phyloP scores from a whole-genome alignment of 2,329 filamentous ascomycete genomes.

The Dothideomycetes sp. region DNA sequence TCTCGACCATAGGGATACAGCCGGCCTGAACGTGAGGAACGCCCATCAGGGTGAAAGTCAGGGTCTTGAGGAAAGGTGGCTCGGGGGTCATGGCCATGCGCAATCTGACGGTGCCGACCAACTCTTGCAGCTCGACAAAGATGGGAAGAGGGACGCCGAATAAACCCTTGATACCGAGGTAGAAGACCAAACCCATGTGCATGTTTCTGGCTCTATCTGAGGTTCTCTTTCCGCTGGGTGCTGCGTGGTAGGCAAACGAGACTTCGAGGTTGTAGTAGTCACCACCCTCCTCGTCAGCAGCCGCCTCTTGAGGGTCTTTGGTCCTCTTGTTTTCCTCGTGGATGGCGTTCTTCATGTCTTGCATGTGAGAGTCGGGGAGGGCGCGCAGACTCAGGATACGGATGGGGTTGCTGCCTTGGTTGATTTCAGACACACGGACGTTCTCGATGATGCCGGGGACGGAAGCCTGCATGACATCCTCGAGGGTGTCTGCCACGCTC shows the following conservation, averaged over 20 bases:
- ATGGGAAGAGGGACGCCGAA: constrained; percentile 84
- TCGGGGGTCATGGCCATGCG: constrained; percentile 80
- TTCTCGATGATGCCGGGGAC: constrained; percentile 88
- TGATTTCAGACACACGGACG: constrained; percentile 88
- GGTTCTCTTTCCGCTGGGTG: constrained; percentile 59
- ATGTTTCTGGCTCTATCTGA: constrained; percentile 85
- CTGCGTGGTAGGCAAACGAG: constrained; percentile 83
- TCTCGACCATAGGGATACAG: constrained; percentile 86
- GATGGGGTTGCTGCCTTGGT: constrained; percentile 83
- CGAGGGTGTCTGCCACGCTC: constrained; percentile 82
- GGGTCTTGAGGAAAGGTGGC: constrained; percentile 80
- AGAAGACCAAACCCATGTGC: constrained; percentile 95
- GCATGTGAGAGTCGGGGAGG: constrained; percentile 71
- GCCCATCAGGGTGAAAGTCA: constrained; percentile 93
- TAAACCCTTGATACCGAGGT: constrained; percentile 78
- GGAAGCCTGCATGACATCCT: constrained; percentile 95
- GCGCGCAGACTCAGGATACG: constrained; percentile 80
- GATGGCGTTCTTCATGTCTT: constrained; percentile 72
- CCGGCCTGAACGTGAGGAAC: constrained; percentile 81
- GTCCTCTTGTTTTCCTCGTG: constrained; percentile 68
- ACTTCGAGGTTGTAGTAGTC: constrained; percentile 90
- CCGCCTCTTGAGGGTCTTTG: constrained; percentile 78
- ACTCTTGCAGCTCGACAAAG: constrained; percentile 77
- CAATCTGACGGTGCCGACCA: constrained; percentile 81
- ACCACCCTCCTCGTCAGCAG: constrained; percentile 81